A percentile compares a stretch with the other conserved stretches of the same genome.
These are phyloP conservation scores for Yamadazyma epiphylla DNA, from an alignment of 1,139 yeast genomes.

Conservation along the genomic window DNA sequence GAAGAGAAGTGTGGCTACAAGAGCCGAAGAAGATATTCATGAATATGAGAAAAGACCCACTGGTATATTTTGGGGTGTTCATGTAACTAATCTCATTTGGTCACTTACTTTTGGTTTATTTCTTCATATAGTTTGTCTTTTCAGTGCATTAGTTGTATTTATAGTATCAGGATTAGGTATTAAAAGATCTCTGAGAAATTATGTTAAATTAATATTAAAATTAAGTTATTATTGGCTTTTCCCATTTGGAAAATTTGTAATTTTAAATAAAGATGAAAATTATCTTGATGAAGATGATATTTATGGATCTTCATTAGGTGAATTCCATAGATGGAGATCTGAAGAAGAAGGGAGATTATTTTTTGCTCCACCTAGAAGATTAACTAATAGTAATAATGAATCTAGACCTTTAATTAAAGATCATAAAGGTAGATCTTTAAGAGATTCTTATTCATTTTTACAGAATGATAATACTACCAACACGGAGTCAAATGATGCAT, in stretches of 20 bases:
- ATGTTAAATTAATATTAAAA: conserved; percentile 58
- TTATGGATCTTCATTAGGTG: conserved; percentile 81
- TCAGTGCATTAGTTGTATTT: conserved; percentile 42
- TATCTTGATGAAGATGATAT: conserved; percentile 84
- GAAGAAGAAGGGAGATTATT: conserved; percentile 70
- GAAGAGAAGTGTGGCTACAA: conserved; percentile 82
- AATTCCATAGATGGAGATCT: conserved; percentile 85
- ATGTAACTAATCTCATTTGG: conserved; percentile 77
- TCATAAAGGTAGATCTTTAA: conserved; percentile 40
- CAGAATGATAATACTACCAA: conserved; percentile 14
- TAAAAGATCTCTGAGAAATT: conserved; percentile 38
- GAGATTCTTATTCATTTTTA: conserved; percentile 37
- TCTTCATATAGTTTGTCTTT: conserved; percentile 48
- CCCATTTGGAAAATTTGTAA: conserved; percentile 91
- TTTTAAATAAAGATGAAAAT: conserved; percentile 72
- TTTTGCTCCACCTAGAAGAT: conserved; percentile 61
- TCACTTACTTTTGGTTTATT: conserved; percentile 65
- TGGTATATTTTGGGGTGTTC: conserved; percentile 59
- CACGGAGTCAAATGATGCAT: conserved; percentile 5
- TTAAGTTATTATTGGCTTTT: conserved; percentile 68
- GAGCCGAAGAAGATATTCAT: conserved; percentile 93
- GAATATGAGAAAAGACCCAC: conserved; percentile 57
- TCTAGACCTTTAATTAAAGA: conserved; percentile 40
- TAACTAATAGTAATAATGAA: conserved; percentile 31
- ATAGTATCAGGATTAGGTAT: conserved; percentile 47